phyloP scores from a whole-genome alignment of 2,329 filamentous ascomycete species.

The Lasiodiplodia hormozganensis region DNA sequence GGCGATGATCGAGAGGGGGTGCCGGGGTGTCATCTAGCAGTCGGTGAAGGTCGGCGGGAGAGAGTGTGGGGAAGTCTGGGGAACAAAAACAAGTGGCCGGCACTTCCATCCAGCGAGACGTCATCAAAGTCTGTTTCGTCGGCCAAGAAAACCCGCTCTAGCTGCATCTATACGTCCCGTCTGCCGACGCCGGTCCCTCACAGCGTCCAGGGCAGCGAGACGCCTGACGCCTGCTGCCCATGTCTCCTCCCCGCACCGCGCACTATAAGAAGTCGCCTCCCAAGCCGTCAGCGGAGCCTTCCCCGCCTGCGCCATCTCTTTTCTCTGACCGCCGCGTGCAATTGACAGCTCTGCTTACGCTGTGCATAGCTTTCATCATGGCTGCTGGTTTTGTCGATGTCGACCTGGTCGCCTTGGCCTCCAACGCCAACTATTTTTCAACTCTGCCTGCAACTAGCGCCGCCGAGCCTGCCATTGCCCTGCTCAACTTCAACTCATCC shows the following conservation, averaged over 20 bases:
- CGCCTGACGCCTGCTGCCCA: background rate
- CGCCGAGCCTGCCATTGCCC: constrained; percentile 44
- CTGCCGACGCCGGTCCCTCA: background rate
- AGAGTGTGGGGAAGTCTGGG: constrained; percentile 14
- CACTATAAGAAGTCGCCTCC: constrained; percentile 21
- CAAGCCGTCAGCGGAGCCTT: background rate
- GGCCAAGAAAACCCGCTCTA: constrained; percentile 2
- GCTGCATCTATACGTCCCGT: background rate
- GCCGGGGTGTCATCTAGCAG: background rate
- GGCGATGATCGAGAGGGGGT: background rate
- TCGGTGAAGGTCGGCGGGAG: constrained; percentile 2
- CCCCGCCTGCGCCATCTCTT: background rate
- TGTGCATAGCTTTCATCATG: constrained; percentile 25
- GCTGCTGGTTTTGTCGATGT: constrained; percentile 35
- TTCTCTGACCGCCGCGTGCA: background rate
- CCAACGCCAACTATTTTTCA: constrained; percentile 41
- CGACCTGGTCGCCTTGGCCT: constrained; percentile 42
- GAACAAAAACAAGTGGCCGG: background rate
- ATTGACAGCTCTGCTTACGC: background rate
- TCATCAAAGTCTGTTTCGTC: constrained; percentile 2
- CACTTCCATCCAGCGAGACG: background rate
- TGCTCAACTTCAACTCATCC: constrained; percentile 47
- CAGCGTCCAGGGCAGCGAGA: background rate
- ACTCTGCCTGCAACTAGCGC: constrained; percentile 39
- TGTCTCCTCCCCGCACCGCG: background rate